Conservation (phyloP, 2,329 filamentous ascomycete genomes). For the Aspergillus sp. region DNA sequence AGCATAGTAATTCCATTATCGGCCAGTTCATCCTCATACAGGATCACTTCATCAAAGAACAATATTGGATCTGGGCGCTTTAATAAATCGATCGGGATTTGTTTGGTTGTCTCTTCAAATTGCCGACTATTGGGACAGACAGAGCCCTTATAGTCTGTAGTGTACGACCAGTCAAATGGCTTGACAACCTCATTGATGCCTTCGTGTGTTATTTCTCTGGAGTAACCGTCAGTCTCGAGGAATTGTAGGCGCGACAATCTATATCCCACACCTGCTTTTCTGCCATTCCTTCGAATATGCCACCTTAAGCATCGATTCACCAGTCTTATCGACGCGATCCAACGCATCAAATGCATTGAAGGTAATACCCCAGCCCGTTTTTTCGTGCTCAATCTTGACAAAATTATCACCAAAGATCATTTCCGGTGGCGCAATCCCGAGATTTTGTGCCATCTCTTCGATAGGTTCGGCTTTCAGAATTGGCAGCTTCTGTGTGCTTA, state of each 20-base stretch:
- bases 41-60: slow-evolving; percentile 91
- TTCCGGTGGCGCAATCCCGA: slow-evolving; percentile 85
- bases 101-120: slow-evolving; percentile 42
- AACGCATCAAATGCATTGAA: slow-evolving; percentile 86
- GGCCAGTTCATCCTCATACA: slow-evolving; percentile 96
- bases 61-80: slow-evolving; percentile 86
- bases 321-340: slow-evolving; percentile 90
- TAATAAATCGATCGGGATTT: slow-evolving; percentile 79
- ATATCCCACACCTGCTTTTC: slow-evolving; percentile 50
- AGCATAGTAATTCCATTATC: slow-evolving; percentile 93
- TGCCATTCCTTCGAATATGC: slow-evolving; percentile 89
- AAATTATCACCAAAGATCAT: slow-evolving; percentile 99
- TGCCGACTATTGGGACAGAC: slow-evolving; percentile 35
- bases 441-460: slow-evolving; percentile 68
- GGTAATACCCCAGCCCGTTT: slow-evolving; percentile 66
- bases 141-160: slow-evolving; percentile 76
- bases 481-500: slow-evolving; percentile 81
- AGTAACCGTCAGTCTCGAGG: slow-evolving; percentile 4
- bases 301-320: slow-evolving; percentile 82
- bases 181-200: slow-evolving; percentile 91
- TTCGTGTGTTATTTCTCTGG: slow-evolving; percentile 68
- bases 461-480: slow-evolving; percentile 91
- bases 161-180: slow-evolving; percentile 98
- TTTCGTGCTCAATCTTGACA: slow-evolving; percentile 65
- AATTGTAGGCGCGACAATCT: background rate